Percentiles rank a stretch among this genome's conserved stretches.
phyloP scores from a whole-genome alignment of 2,329 filamentous ascomycete genomes.

The Alternaria arborescens region DNA sequence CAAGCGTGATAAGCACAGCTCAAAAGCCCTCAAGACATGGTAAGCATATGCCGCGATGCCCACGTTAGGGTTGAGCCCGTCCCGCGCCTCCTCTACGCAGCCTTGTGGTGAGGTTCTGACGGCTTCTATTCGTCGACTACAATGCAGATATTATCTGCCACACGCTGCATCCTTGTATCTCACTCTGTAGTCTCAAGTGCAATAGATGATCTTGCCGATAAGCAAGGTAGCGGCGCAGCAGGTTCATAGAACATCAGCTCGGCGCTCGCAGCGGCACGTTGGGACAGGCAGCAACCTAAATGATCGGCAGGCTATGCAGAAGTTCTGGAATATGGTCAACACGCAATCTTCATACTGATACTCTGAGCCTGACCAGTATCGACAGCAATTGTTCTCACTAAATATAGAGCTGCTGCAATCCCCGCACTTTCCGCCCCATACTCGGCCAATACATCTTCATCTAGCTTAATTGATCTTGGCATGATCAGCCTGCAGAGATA shows the following conservation, averaged over 20 bases:
- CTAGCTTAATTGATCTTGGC: neutral
- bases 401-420: conserved; percentile 1
- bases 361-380: neutral
- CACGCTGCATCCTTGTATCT: neutral
- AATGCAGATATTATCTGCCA: neutral
- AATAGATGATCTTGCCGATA: neutral
- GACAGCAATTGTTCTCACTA: neutral
- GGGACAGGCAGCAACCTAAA: neutral
- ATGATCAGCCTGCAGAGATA: conserved; percentile 1
- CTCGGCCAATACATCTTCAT: conserved; percentile 10
- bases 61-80: conserved; percentile 2
- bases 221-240: conserved; percentile 1
- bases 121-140: neutral
- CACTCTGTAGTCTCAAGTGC: neutral
- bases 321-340: neutral
- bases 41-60: conserved; percentile 3
- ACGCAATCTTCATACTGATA: neutral
- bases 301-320: neutral
- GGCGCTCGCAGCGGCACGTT: neutral
- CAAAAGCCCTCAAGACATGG: conserved; percentile 1
- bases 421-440: conserved; percentile 13
- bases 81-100: neutral
- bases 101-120: neutral
- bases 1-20: conserved; percentile 8
- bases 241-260: neutral